phyloP scores from a whole-genome alignment of 2,329 filamentous ascomycete genomes.

The Rhynchosporium graminicola region DNA sequence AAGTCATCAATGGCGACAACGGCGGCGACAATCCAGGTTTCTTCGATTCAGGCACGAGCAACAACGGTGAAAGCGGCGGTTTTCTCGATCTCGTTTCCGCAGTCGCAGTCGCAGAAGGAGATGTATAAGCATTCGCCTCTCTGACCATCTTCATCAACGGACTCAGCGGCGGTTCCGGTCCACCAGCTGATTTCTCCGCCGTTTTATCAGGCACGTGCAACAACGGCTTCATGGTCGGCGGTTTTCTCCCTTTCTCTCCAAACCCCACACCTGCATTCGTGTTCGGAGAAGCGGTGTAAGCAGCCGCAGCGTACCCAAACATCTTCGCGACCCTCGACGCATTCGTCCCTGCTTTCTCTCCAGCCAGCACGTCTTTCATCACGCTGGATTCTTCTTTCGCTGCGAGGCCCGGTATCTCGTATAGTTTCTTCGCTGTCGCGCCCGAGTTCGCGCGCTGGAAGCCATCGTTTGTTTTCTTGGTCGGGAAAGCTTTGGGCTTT shows the following conservation, averaged over 20 bases:
- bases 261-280: too few species aligned
- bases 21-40: background rate
- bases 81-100: background rate
- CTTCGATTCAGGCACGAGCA: background rate
- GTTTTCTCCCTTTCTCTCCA: too few species aligned
- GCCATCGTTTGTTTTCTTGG: conserved; percentile 1
- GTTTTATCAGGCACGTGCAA: too few species aligned
- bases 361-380: background rate
- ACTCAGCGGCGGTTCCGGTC: too few species aligned
- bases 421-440: conserved; percentile 14
- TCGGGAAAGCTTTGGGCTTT: background rate
- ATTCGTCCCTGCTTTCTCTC: conserved; percentile 10
- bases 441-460: conserved; percentile 11
- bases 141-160: too few species aligned
- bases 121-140: too few species aligned
- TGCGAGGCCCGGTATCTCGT: conserved; percentile 4
- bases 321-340: conserved; percentile 16
- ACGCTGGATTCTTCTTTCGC: background rate
- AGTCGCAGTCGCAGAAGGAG: too few species aligned
- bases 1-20: background rate
- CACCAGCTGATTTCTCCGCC: too few species aligned
- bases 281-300: background rate
- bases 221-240: too few species aligned
- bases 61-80: background rate
- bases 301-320: conserved; percentile 13